Base-by-base conservation (phyloP, 495 filamentous ascomycete genomes). In the Daldinia grandis region DNA sequence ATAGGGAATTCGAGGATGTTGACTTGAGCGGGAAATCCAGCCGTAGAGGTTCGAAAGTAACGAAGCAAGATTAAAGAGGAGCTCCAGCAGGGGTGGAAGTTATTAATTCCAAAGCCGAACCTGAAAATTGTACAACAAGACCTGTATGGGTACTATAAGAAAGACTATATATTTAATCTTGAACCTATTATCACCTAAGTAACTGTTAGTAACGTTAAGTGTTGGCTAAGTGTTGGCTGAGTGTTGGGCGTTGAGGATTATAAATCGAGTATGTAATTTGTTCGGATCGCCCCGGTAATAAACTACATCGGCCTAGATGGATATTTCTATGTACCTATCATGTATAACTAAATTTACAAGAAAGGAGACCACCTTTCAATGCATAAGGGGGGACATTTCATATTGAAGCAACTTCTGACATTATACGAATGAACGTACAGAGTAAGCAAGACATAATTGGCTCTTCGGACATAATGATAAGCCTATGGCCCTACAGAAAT, bases 1-100 rank as follows among this genome's bases (percentile, higher is more conserved):
- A 66, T 4, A 25, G n/a, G 10, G 63, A 47, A 17, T 71, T 76
- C 25, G 64, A 77, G 37, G 75, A 77, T 35, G 69, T 65, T 14
- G 61, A 69, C 25, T 54, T 69, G 19, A 35, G 56, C 30, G 60
- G 54, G 1, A 72, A 58, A 25, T 61, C 65, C 27, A 35, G 37
- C 51, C 59, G 62, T 21, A 58, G 54, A 42, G 58, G 64, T 55
- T 68, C 69, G 33, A 66, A 64, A 50, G 62, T 51, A 27, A 59
- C 50, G 35, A 63, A 63, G 42, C 61, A 72, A 64, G 62, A 70
- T 42, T 72, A 64, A 71, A 55, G 47, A 55, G 17, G 12, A 14
- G 10, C 1, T 28, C 33, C 49, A 17, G 14, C 4, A 54, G 24
- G 35, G 58, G 17, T 31, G 42, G 2, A 5, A 10, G 14, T 2